Conservation (phyloP, 2,329 filamentous ascomycete species). For the Diaporthe amygdali region DNA sequence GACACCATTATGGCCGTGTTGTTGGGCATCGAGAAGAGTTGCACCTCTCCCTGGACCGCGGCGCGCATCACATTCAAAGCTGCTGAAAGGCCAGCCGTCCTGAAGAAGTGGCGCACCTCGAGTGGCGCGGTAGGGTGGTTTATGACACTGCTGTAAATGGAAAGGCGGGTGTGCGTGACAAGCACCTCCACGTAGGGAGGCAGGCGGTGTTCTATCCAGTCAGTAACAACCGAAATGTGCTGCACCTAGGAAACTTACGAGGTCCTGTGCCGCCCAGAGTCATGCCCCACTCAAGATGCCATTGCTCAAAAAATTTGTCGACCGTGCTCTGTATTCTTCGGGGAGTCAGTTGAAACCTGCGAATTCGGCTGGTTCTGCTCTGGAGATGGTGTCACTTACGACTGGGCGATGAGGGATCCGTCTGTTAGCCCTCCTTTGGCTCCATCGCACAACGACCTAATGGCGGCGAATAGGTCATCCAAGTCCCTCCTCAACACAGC, state of each 20-base stretch:
- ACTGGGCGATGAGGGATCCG: conserved; percentile 59
- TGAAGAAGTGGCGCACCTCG: conserved; percentile 75
- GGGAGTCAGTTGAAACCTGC: conserved; percentile 28
- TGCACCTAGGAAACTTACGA: conserved; percentile 39
- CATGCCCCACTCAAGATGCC: conserved; percentile 67
- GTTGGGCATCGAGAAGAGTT: conserved; percentile 78
- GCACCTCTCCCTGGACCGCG: conserved; percentile 72
- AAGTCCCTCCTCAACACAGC: conserved; percentile 72
- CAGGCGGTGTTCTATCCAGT: conserved; percentile 53
- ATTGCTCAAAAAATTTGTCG: conserved; percentile 68
- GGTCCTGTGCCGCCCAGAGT: conserved; percentile 59
- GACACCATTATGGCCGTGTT: conserved; percentile 82
- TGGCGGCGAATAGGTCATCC: conserved; percentile 60
- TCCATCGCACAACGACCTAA: conserved; percentile 64
- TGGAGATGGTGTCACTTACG: conserved; percentile 38
- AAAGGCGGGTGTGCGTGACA: conserved; percentile 73
- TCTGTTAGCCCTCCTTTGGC: conserved; percentile 54
- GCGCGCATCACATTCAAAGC: conserved; percentile 77
- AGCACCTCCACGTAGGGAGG: conserved; percentile 79
- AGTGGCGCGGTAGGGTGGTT: conserved; percentile 75
- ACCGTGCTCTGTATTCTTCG: conserved; percentile 62
- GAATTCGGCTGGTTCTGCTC: rapidly evolving
- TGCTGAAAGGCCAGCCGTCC: conserved; percentile 72
- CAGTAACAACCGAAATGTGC: neutral
- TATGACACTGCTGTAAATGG: conserved; percentile 77